phyloP scores from a whole-genome alignment of 108 stramenopile species.

The Mediolabrus comicus region DNA sequence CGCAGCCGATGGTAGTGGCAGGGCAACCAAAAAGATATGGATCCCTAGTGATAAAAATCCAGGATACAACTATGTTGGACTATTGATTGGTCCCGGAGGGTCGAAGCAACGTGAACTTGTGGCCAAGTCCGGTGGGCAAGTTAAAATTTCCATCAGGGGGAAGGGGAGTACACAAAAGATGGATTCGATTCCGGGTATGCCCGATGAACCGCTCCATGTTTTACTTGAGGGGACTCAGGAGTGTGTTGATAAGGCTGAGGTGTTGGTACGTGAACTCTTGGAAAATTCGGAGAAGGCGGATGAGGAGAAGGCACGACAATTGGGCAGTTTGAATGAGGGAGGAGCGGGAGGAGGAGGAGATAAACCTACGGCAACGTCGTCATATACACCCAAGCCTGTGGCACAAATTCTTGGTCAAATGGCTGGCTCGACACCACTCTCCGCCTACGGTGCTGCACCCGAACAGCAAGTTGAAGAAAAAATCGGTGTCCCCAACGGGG shows the following conservation, averaged over 20 bases:
- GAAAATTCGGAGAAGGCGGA: conserved; percentile 50
- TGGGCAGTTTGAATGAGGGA: conserved; percentile 47
- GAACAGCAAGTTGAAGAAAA: conserved; percentile 69
- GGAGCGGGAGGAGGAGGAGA: background rate
- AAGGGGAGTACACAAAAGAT: conserved; percentile 32
- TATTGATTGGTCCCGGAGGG: conserved; percentile 53
- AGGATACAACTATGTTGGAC: conserved; percentile 55
- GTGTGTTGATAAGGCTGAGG: conserved; percentile 54
- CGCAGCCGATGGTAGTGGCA: conserved; percentile 18
- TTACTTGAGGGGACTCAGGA: conserved; percentile 56
- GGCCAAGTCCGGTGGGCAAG: conserved; percentile 38
- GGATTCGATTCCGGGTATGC: conserved; percentile 18
- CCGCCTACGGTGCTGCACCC: conserved; percentile 41
- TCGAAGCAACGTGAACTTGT: conserved; percentile 53
- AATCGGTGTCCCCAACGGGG: conserved; percentile 80
- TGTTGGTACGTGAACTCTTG: conserved; percentile 52
- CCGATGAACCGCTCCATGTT: conserved; percentile 74
- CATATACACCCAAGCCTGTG: conserved; percentile 78
- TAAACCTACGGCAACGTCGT: background rate
- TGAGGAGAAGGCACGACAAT: conserved; percentile 65
- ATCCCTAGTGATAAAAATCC: conserved; percentile 47
- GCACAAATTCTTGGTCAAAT: conserved; percentile 65
- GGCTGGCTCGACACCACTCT: conserved; percentile 33
- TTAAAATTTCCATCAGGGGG: conserved; percentile 47
- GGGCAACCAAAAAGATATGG: conserved; percentile 36